phyloP scores from a whole-genome alignment of 768 basidiomycete species.

The Tulasnella sp. region DNA sequence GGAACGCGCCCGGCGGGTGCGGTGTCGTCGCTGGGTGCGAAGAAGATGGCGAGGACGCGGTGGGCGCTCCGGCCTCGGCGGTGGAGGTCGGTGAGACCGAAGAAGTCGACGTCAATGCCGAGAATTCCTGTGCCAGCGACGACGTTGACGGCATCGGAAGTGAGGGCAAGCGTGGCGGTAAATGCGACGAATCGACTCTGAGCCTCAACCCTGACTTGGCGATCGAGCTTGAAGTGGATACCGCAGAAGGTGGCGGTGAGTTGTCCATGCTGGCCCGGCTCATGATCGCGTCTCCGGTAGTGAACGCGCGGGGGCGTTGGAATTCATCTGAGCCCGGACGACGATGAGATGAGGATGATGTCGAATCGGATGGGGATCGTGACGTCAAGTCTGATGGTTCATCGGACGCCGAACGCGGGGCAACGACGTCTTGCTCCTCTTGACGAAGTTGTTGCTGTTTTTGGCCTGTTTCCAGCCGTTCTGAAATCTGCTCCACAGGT shows the following conservation, averaged over 20 bases:
- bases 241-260: not conserved
- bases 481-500: not conserved
- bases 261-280: not conserved
- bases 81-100: not conserved
- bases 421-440: not conserved
- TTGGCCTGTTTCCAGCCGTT: not conserved
- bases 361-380: not conserved
- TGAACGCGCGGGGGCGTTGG: not conserved
- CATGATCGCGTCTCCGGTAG: not conserved
- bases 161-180: not conserved
- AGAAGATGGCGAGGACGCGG: not conserved
- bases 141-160: not conserved
- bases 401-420: not conserved
- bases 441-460: not conserved
- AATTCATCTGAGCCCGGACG: not conserved
- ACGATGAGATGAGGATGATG: not conserved
- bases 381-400: not conserved
- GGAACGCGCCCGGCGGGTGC: not conserved
- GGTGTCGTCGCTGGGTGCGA: not conserved
- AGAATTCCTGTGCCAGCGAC: not conserved
- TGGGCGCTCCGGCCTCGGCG: not conserved
- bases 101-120: not conserved
- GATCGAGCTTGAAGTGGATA: not conserved
- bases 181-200: not conserved
- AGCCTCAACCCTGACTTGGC: slow-evolving; percentile 1